Evolutionary conservation across 1,139 yeast genomes (phyloP).

Genomic region (Pichia cactophila): DNA sequence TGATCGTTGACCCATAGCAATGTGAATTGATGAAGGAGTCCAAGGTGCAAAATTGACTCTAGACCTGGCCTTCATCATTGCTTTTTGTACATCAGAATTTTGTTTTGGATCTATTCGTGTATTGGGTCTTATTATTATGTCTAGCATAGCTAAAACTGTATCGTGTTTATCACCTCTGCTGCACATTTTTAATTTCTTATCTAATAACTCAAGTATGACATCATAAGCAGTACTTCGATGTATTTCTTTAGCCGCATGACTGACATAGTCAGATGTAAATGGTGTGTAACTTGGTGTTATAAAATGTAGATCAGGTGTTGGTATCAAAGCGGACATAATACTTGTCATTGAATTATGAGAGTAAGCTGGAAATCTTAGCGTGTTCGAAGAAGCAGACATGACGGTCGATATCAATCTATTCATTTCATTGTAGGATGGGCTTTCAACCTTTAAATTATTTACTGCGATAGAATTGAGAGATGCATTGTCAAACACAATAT

Average conservation of each 20-base stretch:
- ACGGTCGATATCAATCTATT: conserved; percentile 83
- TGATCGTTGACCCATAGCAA: conserved; percentile 71
- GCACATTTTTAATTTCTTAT: conserved; percentile 74
- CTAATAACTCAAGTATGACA: conserved; percentile 72
- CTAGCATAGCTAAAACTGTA: conserved; percentile 63
- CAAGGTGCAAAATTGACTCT: conserved; percentile 80
- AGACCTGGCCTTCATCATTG: conserved; percentile 68
- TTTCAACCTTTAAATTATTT: conserved; percentile 35
- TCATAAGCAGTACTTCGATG: conserved; percentile 79
- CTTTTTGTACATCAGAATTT: conserved; percentile 69
- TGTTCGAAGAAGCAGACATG: conserved; percentile 77
- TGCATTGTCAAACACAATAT: conserved; percentile 83
- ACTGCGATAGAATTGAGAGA: conserved; percentile 67
- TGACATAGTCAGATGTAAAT: conserved; percentile 56
- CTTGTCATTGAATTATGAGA: conserved; percentile 84
- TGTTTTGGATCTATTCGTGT: conserved; percentile 3
- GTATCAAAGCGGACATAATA: conserved; percentile 73
- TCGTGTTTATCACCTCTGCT: conserved; percentile 37
- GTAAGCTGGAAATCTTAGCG: conserved; percentile 86
- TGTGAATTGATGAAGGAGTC: conserved; percentile 74
- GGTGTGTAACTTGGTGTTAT: conserved; percentile 85
- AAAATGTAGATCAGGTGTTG: conserved; percentile 86
- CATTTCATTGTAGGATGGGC: conserved; percentile 60
- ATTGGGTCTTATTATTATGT: conserved; percentile 67
- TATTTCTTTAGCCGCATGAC: conserved; percentile 47